Evolutionary conservation across 2,329 filamentous ascomycete species (phyloP).

Genomic region (Epichloe bromicola): DNA sequence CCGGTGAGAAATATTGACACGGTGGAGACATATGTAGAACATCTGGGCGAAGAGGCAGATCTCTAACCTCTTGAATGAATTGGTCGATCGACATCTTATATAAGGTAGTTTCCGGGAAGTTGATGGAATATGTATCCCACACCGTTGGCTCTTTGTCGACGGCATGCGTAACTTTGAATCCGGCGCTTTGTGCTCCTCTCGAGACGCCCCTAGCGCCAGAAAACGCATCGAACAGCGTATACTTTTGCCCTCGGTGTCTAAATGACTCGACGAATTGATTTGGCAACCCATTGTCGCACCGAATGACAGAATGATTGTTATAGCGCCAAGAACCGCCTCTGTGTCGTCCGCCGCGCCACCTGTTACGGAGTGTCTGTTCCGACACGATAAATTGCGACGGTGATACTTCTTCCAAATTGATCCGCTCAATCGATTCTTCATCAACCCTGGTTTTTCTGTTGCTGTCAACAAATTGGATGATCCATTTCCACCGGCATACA

Average conservation of each 20-base stretch:
- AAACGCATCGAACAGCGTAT: slow-evolving; percentile 60
- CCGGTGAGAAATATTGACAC: slow-evolving; percentile 63
- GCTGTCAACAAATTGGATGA: slow-evolving; percentile 13
- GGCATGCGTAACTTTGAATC: slow-evolving; percentile 45
- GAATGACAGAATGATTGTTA: neutral
- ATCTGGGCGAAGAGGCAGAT: slow-evolving; percentile 35
- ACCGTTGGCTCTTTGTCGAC: slow-evolving; percentile 51
- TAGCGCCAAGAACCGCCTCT: slow-evolving; percentile 20
- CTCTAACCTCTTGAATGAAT: slow-evolving; percentile 29
- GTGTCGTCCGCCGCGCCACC: slow-evolving; percentile 17
- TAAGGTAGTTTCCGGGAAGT: slow-evolving; percentile 41
- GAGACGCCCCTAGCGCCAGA: slow-evolving; percentile 62
- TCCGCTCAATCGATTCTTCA: slow-evolving; percentile 24
- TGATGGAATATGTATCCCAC: slow-evolving; percentile 41
- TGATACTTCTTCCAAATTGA: slow-evolving; percentile 18
- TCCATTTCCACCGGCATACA: slow-evolving; percentile 38
- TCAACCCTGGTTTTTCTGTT: slow-evolving; percentile 12
- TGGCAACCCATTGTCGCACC: neutral
- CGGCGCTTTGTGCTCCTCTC: slow-evolving; percentile 44
- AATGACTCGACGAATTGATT: too few relatives aligned
- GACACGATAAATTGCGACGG: slow-evolving; percentile 16
- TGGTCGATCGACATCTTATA: slow-evolving; percentile 33
- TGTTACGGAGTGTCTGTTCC: slow-evolving; percentile 20
- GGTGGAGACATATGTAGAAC: slow-evolving; percentile 65
- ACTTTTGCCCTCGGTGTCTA: slow-evolving; percentile 28